Conservation (phyloP, 176 grass and related monocot genomes). For the Phyllostachys edulis region DNA sequence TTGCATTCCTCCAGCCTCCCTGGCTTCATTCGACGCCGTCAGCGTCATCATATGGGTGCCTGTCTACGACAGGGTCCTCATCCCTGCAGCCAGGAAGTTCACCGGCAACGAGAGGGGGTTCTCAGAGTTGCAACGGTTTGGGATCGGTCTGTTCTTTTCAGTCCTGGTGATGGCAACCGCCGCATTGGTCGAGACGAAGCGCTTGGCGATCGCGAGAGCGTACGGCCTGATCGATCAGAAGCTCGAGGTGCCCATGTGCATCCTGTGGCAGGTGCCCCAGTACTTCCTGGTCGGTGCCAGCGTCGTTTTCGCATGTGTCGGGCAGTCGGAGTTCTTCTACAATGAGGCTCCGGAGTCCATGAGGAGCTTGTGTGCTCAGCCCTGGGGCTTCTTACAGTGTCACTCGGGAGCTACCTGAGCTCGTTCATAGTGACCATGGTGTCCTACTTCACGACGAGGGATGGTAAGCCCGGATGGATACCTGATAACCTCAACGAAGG, state of each 20-base stretch:
- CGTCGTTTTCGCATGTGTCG: conserved; percentile 57
- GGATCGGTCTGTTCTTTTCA: conserved; percentile 61
- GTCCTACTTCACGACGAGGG: conserved; percentile 30
- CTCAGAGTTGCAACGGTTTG: conserved; percentile 71
- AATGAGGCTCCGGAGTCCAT: conserved; percentile 54
- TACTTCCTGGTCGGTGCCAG: conserved; percentile 57
- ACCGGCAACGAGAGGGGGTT: conserved; percentile 65
- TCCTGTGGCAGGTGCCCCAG: conserved; percentile 72
- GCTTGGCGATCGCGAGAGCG: conserved; percentile 43
- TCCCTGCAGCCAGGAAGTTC: conserved; percentile 49
- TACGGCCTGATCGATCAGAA: conserved; percentile 17
- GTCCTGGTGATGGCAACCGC: conserved; percentile 67
- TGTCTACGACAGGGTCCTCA: conserved; percentile 64
- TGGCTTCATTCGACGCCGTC: conserved; percentile 70
- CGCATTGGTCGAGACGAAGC: conserved; percentile 56
- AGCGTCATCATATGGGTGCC: conserved; percentile 76
- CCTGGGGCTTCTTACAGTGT: conserved; percentile 36
- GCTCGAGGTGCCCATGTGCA: conserved; percentile 48
- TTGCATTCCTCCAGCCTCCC: conserved; percentile 76
- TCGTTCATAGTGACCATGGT: conserved; percentile 52
- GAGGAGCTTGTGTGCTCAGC: conserved; percentile 54
- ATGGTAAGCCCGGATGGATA: conserved; percentile 49
- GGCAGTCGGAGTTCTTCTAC: conserved; percentile 59
- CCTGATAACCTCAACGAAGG: conserved; percentile 55
- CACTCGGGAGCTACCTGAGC: conserved; percentile 56